Evolutionary conservation across 331 rosid genomes (phyloP), one percentile per base, ranked within the genome.

Genomic region (Pyrus hybrid): DNA sequence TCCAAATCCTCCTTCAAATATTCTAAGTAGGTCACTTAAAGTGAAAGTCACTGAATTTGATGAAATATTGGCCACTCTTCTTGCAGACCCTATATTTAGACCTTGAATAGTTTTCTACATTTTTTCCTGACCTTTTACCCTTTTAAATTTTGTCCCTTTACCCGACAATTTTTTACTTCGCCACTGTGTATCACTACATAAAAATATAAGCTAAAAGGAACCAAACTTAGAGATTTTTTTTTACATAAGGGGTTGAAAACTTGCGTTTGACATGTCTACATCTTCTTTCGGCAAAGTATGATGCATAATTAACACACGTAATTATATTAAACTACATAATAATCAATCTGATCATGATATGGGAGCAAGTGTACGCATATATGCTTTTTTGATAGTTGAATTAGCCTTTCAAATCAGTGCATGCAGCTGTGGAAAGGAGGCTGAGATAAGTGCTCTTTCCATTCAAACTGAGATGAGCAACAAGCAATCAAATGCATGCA

Each of bases 371-470:
- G 26, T 18, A 47, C 1, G 43, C 5, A 14, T 2, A 18, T 18
- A 51, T 17, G n/a, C 43, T 82, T 84, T 41, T 63, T 47, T 80
- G 90, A 86, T 88, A 83, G 85, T 77, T 85, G 87, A 77, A 62
- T 70, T 78, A 65, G 80, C 86, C 78, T 86, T 83, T 88, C 87
- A 88, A 61, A 33, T 25, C 77, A 41, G 49, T 37, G 76, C 68
- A 77, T 47, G 22, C 22, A 35, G 77, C 74, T 62, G 76, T 76
- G 75, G 58, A 76, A 35, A 79, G 56, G 26, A 70, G 47, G 47
- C 47, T 56, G 66, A 47, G 85, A 82, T 87, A 91, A 85, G 90
- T 87, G 87, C 79, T 73, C 47, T 77, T 76, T 76, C 79, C 72
- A 84, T 75, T 78, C 67, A 61, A 61, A 32, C 22, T 67, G 77